A percentile compares a stretch with the other conserved stretches of the same genome.
Evolutionary conservation across 1,284 basidiomycete genomes (phyloP).

Genomic region (Moesziomyces globuligerus): DNA sequence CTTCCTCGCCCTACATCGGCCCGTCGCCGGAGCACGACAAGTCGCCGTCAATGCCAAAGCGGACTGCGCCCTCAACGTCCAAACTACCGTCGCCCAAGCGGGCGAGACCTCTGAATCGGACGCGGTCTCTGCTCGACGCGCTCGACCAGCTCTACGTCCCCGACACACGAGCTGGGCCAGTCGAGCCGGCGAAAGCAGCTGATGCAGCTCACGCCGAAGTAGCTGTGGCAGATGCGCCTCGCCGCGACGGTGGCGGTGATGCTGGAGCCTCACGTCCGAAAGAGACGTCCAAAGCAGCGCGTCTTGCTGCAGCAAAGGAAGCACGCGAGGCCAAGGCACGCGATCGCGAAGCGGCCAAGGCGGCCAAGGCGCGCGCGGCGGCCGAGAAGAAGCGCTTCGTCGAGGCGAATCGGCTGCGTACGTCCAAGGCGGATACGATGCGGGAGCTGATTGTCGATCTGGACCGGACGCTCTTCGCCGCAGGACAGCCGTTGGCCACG

Average conservation of each 20-base stretch:
- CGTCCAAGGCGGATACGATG: conserved; percentile 46
- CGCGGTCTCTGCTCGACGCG: conserved; percentile 31
- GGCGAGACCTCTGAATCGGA: conserved; percentile 5
- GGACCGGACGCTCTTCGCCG: conserved; percentile 27
- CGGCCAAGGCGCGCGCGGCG: conserved; percentile 13
- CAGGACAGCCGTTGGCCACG: conserved; percentile 17
- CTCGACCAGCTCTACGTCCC: conserved; percentile 27
- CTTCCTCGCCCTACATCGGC: conserved; percentile 12
- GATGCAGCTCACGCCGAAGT: not conserved
- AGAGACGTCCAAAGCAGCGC: conserved; percentile 8
- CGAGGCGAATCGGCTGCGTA: conserved; percentile 46
- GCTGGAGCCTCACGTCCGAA: not conserved
- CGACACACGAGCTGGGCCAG: not conserved
- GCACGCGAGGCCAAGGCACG: conserved; percentile 29
- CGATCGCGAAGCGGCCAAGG: conserved; percentile 32
- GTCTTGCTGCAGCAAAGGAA: conserved; percentile 16
- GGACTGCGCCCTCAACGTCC: not conserved
- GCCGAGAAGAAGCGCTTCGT: conserved; percentile 40
- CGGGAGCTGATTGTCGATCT: conserved; percentile 45
- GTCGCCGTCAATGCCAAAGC: conserved; percentile 13
- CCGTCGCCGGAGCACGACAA: not conserved
- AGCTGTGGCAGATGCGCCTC: not conserved
- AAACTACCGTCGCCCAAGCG: conserved; percentile 11
- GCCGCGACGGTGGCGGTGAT: not conserved
- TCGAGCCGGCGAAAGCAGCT: not conserved